Evolutionary conservation across 345 rosid genomes (phyloP).

Genomic region (Bruguiera sexangula): DNA sequence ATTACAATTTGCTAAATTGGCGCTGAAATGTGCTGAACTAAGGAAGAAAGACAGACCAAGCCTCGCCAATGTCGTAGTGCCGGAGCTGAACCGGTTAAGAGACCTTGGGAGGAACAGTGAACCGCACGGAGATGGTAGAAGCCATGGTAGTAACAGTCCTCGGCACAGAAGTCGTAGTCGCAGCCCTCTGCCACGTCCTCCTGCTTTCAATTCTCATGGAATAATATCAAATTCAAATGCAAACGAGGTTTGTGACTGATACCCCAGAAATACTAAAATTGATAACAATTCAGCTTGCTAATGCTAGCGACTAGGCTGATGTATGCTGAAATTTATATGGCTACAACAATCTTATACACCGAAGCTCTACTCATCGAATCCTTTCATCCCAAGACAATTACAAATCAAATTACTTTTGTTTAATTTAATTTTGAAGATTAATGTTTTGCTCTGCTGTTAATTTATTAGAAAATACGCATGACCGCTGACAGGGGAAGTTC

Average conservation of each 20-base stretch:
- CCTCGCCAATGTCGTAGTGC: slow-evolving; percentile 62
- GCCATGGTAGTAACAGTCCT: no score
- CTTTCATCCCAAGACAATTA: no score
- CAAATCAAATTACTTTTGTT: no score
- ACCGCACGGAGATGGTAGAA: background rate
- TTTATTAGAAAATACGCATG: slow-evolving; percentile 12
- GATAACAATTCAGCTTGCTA: no score
- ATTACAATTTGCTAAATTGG: slow-evolving; percentile 51
- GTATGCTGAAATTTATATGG: no score
- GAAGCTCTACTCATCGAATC: no score
- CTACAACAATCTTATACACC: no score
- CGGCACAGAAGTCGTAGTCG: background rate
- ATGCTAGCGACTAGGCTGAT: no score
- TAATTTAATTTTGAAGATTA: background rate
- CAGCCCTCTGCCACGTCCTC: slow-evolving; percentile 10
- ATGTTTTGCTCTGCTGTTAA: background rate
- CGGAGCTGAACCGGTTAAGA: slow-evolving; percentile 65
- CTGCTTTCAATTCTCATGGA: background rate
- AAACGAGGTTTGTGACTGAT: slow-evolving; percentile 22
- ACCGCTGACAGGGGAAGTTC: background rate
- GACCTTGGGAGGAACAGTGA: slow-evolving; percentile 33
- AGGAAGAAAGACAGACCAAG: slow-evolving; percentile 83
- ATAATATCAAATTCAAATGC: slow-evolving; percentile 5
- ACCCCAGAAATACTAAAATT: background rate
- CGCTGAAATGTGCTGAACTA: slow-evolving; percentile 63